These are phyloP conservation scores for Sphaerulina vaccinii DNA, from an alignment of 2,329 filamentous ascomycete genomes.

Conservation along the genomic window DNA sequence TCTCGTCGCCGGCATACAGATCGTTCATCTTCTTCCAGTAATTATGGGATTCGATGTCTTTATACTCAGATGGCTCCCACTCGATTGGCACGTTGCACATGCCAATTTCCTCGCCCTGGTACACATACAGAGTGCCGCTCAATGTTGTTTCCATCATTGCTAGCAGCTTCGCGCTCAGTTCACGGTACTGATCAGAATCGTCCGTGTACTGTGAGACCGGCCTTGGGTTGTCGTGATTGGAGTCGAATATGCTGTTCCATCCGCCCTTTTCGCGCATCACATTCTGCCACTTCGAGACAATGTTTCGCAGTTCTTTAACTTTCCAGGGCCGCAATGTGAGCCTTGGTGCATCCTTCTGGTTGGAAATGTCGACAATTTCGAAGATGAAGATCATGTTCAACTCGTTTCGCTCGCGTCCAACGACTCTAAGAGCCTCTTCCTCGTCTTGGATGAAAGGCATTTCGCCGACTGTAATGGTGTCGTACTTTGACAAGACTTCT, in stretches of 20 bases:
- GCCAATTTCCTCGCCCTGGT: constrained; percentile 53
- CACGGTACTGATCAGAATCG: constrained; percentile 48
- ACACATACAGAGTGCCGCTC: constrained; percentile 52
- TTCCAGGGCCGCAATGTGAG: constrained; percentile 45
- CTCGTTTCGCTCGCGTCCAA: constrained; percentile 43
- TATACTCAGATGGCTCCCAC: constrained; percentile 50
- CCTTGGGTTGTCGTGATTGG: constrained; percentile 47
- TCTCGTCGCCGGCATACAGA: constrained; percentile 33
- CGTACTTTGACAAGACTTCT: constrained; percentile 55
- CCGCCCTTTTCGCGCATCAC: constrained; percentile 50
- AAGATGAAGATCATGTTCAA: constrained; percentile 53
- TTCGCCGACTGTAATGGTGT: constrained; percentile 60
- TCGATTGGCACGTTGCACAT: constrained; percentile 50
- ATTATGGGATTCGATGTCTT: constrained; percentile 56
- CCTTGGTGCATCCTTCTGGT: constrained; percentile 34
- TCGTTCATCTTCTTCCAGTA: constrained; percentile 53
- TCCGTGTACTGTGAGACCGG: constrained; percentile 50
- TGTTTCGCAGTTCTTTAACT: constrained; percentile 30
- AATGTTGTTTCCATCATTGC: constrained; percentile 50
- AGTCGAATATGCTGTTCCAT: constrained; percentile 54
- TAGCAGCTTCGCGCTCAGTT: constrained; percentile 49
- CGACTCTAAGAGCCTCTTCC: constrained; percentile 44
- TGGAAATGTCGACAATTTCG: constrained; percentile 45
- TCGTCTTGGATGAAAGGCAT: constrained; percentile 56
- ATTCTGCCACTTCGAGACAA: constrained; percentile 44